phyloP scores from a whole-genome alignment of 202 grass and related monocot species.

The Elaeis oleifera region DNA sequence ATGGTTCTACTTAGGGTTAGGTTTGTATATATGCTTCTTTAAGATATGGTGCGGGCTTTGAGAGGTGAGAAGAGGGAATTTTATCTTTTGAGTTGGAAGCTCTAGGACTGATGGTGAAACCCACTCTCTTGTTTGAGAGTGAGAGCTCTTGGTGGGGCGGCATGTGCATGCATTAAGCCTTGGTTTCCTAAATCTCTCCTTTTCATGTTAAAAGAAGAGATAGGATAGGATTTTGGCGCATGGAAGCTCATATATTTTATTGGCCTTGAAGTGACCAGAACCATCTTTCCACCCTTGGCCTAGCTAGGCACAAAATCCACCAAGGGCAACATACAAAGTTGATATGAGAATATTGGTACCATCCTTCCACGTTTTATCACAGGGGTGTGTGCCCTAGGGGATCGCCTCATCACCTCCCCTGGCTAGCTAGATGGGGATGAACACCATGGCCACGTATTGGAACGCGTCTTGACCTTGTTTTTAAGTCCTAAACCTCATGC shows the following conservation, averaged over 20 bases:
- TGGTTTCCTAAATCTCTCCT: slow-evolving; percentile 37
- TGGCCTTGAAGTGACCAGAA: background rate
- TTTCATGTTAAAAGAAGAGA: slow-evolving; percentile 32
- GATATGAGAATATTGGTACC: background rate
- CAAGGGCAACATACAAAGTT: background rate
- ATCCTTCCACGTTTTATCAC: background rate
- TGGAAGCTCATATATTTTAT: background rate
- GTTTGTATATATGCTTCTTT: too few relatives aligned
- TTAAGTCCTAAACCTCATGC: background rate
- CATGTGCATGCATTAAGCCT: slow-evolving; percentile 29
- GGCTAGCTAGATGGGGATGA: background rate
- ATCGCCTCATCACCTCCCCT: background rate
- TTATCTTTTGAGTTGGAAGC: too few relatives aligned
- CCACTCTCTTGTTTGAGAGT: too few relatives aligned
- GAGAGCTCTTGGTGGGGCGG: slow-evolving; percentile 6
- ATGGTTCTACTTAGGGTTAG: too few relatives aligned
- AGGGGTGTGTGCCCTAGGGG: background rate
- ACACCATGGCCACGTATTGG: background rate
- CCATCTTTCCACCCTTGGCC: background rate
- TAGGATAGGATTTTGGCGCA: background rate
- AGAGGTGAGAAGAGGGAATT: too few relatives aligned
- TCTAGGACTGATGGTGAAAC: too few relatives aligned
- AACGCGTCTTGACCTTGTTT: background rate
- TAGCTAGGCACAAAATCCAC: background rate
- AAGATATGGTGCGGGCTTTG: too few relatives aligned